A percentile compares a stretch with the other conserved stretches of the same genome.
Evolutionary conservation across 75 land plant genomes (phyloP).

Genomic region (Pinus taeda): DNA sequence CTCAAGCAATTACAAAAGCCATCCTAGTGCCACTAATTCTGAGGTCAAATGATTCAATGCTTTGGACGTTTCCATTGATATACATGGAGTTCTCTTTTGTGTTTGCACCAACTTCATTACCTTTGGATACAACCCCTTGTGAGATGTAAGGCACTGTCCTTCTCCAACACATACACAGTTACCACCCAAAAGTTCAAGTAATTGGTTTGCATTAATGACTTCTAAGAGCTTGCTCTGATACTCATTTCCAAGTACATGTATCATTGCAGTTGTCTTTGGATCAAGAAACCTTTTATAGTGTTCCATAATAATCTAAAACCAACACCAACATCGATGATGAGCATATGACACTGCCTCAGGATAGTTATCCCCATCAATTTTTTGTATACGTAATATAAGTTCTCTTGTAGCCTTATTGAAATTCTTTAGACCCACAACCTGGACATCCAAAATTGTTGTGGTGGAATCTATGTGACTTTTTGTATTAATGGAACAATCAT

Average conservation of each 20-base stretch:
- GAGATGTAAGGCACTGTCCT: constrained; percentile 82
- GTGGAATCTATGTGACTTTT: constrained; percentile 78
- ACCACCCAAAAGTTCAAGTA: constrained; percentile 98
- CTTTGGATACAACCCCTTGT: too few relatives aligned
- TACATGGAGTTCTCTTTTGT: too few relatives aligned
- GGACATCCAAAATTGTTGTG: constrained; percentile 80
- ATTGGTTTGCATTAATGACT: constrained; percentile 67
- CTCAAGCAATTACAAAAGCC: too few relatives aligned
- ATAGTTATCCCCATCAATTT: constrained; percentile 75
- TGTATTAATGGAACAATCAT: constrained; percentile 68
- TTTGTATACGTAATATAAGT: constrained; percentile 46
- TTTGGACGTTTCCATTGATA: too few relatives aligned
- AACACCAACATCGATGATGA: constrained; percentile 70
- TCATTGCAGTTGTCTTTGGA: constrained; percentile 66
- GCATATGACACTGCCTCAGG: constrained; percentile 83
- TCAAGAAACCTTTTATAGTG: constrained; percentile 66
- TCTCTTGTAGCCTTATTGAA: constrained; percentile 56
- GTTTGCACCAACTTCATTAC: too few relatives aligned
- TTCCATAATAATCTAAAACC: constrained; percentile 81
- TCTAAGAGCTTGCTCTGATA: constrained; percentile 62
- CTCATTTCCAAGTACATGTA: constrained; percentile 74
- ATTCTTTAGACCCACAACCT: constrained; percentile 78
- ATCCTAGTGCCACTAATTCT: too few relatives aligned
- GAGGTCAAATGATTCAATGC: too few relatives aligned
- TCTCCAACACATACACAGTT: constrained; percentile 76